These are phyloP conservation scores for Elymus sibiricus DNA, from an alignment of 176 grass and related monocot species.

Conservation along the genomic window DNA sequence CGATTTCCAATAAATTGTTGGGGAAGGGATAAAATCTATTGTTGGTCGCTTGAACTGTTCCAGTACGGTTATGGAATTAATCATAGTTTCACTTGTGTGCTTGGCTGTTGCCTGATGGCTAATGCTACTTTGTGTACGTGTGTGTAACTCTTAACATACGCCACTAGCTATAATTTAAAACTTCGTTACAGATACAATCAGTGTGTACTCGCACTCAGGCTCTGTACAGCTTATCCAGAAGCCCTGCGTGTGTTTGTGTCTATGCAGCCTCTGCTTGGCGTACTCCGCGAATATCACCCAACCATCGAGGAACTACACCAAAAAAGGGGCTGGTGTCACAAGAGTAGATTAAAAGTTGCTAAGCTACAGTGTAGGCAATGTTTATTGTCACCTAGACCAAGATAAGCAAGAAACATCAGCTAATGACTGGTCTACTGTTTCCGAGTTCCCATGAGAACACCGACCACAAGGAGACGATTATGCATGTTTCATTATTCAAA, in stretches of 20 bases:
- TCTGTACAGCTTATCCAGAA: not conserved
- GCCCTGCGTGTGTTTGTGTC: not conserved
- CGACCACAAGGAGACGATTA: not conserved
- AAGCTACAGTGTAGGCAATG: not conserved
- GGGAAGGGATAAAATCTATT: not conserved
- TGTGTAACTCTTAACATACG: not conserved
- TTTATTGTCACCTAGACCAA: not conserved
- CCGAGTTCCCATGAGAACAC: not conserved
- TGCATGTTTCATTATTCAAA: not conserved
- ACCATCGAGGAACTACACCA: constrained; percentile 69
- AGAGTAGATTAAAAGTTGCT: not conserved
- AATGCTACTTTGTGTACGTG: not conserved
- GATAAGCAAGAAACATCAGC: not conserved
- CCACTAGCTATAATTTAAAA: not conserved
- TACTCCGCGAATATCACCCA: constrained; percentile 88
- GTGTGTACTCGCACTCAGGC: not conserved
- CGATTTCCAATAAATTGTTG: not conserved
- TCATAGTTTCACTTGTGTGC: not conserved
- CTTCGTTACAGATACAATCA: not conserved
- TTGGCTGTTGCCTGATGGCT: not conserved
- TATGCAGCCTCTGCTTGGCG: constrained; percentile 30
- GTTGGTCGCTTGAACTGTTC: not conserved
- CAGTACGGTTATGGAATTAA: not conserved
- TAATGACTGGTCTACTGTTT: not conserved
- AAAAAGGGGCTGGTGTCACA: not conserved